Evolutionary conservation across 1,139 yeast genomes (phyloP).

Genomic region (Magnusiomyces paraingens): DNA sequence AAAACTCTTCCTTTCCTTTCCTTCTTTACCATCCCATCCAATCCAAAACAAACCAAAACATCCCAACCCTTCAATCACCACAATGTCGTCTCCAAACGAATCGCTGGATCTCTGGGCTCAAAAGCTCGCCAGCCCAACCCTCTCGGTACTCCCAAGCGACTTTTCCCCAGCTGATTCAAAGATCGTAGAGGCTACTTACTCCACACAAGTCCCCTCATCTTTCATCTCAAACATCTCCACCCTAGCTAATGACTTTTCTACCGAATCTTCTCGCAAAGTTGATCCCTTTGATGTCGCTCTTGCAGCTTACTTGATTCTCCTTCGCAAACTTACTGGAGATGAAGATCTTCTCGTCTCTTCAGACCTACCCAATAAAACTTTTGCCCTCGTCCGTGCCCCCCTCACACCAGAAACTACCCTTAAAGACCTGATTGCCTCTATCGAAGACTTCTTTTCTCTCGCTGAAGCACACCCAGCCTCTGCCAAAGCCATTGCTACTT

Average conservation of each 20-base stretch:
- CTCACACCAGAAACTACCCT: slow-evolving; percentile 45
- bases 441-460: slow-evolving; percentile 39
- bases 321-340: slow-evolving; percentile 83
- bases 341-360: slow-evolving; percentile 87
- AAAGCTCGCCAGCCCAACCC: slow-evolving; percentile 70
- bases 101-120: slow-evolving; percentile 53
- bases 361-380: slow-evolving; percentile 36
- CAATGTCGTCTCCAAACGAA: slow-evolving; percentile 10
- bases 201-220: slow-evolving; percentile 29
- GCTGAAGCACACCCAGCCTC: slow-evolving; percentile 37
- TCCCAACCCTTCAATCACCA: neutral
- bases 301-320: slow-evolving; percentile 64
- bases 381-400: slow-evolving; percentile 55
- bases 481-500: slow-evolving; percentile 51
- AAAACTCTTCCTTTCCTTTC: neutral
- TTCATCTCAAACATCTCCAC: slow-evolving; percentile 14
- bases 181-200: slow-evolving; percentile 54
- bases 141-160: slow-evolving; percentile 84
- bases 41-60: no score
- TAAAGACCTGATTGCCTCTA: slow-evolving; percentile 42
- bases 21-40: neutral
- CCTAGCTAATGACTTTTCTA: slow-evolving; percentile 19
- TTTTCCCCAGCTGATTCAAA: slow-evolving; percentile 71
- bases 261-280: slow-evolving; percentile 16
- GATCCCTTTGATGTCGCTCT: slow-evolving; percentile 48